A percentile compares a stretch with the other conserved stretches of the same genome.
These are phyloP conservation scores for Moesziomyces globuligerus DNA, from an alignment of 1,284 basidiomycete species.

Conservation along the genomic window DNA sequence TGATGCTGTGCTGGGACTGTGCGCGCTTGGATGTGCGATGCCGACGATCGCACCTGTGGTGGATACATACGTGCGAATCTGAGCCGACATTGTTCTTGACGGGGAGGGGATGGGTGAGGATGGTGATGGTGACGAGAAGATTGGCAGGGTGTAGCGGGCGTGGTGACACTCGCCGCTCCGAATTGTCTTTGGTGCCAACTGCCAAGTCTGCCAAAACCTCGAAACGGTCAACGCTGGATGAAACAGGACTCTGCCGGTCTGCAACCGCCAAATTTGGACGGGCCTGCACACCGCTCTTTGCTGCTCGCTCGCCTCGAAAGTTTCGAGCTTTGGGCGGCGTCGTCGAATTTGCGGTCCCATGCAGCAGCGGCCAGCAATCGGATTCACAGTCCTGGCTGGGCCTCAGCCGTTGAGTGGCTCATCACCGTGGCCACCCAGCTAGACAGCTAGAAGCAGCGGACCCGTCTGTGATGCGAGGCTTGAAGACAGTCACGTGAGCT, in stretches of 20 bases:
- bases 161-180: constrained; percentile 4
- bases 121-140: constrained; percentile 28
- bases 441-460: too few relatives aligned
- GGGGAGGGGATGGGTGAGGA: constrained; percentile 10
- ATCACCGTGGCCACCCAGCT: background rate
- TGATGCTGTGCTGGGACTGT: background rate
- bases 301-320: background rate
- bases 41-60: constrained; percentile 23
- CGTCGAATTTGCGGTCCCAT: background rate
- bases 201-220: constrained; percentile 7
- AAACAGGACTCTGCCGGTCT: constrained; percentile 15
- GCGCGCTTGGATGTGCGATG: constrained; percentile 4
- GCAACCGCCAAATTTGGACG: constrained; percentile 8
- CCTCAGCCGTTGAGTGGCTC: constrained; percentile 2
- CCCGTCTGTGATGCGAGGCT: too few relatives aligned
- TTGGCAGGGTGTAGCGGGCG: constrained; percentile 7
- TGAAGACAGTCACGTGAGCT: background rate
- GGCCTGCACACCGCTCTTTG: constrained; percentile 19
- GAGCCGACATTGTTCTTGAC: constrained; percentile 58
- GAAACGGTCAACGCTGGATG: constrained; percentile 1
- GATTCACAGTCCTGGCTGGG: background rate
- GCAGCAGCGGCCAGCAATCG: background rate
- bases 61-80: constrained; percentile 56
- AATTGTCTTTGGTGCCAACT: constrained; percentile 3
- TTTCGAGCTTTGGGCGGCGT: background rate